Base-by-base conservation (phyloP, 2,329 filamentous ascomycete species). In the Exserohilum turcica region DNA sequence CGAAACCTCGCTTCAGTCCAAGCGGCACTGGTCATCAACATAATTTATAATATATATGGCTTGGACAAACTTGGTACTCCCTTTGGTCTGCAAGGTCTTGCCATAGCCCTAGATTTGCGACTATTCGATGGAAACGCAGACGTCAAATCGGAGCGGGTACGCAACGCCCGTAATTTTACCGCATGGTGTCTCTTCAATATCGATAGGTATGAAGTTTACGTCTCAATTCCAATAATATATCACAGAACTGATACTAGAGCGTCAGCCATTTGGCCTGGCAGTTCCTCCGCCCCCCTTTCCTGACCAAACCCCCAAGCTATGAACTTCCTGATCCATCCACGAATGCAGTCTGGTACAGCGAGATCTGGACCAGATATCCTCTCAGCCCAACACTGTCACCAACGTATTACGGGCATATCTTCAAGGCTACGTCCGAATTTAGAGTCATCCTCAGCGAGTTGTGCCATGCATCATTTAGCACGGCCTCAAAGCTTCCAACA, bases 1-100 rank as follows among this genome's bases (percentile, higher is more conserved):
- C 39, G 32, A 6, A 53, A 51, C n/a, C 50, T 64, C 13, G 55
- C 60, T 5, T 57, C 61, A 1, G 37, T 63, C 6, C 61, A 66
- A 32, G 56, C 60, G 38, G 61, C 45, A 3, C 35, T 44, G 15
- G 42, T 52, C 15, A 56, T 66, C 13, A 60, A 56, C 18, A 47
- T 39, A 4, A 27, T 56, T 2, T 47, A 44, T 9, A 54, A 61
- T 9, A 44, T 60, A 9, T 37, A 44, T 12, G 55, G 48, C 7
- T 28, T 49, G 9, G 59, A 62, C 18, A 54, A 27, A 18, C 18
- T 48, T 32, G 59, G 57, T 8, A 38, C 19, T 12, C 18, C 39
- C 8, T 66, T 61, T n/a, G 40, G 32, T 2, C 32, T 32, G 15
- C 39, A 59, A 39, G 57, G 57, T 38, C 39, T 63, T 5, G 36